Evolutionary conservation across 805 yeast species (phyloP), one percentile per base, ranked within the genome.

Genomic region (Yarrowia deformans): DNA sequence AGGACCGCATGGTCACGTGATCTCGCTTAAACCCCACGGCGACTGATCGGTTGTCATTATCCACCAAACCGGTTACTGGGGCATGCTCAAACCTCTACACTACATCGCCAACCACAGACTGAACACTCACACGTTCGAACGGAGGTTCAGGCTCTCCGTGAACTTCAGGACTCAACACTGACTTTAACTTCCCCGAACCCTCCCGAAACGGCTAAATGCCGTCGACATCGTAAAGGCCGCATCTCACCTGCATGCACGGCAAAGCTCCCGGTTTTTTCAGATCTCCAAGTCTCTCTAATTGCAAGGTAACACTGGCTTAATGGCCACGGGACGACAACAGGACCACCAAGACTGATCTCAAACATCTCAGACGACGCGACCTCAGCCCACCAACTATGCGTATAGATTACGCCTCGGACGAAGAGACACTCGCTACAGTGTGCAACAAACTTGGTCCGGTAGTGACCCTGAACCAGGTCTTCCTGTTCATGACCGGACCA

Each of bases 401-500:
- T 2, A 8, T 56, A 40, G 63, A 56, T 35, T 56, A 56, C 35
- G 35, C 63, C 34, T 40, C 63, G 7, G 63, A 56, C 48, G 63
- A 56, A 23, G 63, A 56, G 29, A 42, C 63, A 5, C 48, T 56
- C 16, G 63, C 23, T 7, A 56, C 19, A 5, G 48, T 40, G 23
- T 56, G 63, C 18, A 13, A 42, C 16, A 23, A 29, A 8, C 23
- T 56, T 7, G n/a, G 16, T 0, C 63, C 63, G 1, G 48, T 56
- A 3, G 16, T 16, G 8, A 56, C 63, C 1, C 48, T 56, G n/a
- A 56, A 56, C 63, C 63, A 56, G 48, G 35, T 56, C 6, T 56
- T 56, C 8, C 48, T 56, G 46, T 56, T 56, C 48, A 56, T 56
- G 63, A 56, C 63, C 2, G 63, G 63, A 1, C 63, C 63, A 2